Base-by-base conservation (phyloP, 2,329 filamentous ascomycete species). In the Hypoxylon sp. region DNA sequence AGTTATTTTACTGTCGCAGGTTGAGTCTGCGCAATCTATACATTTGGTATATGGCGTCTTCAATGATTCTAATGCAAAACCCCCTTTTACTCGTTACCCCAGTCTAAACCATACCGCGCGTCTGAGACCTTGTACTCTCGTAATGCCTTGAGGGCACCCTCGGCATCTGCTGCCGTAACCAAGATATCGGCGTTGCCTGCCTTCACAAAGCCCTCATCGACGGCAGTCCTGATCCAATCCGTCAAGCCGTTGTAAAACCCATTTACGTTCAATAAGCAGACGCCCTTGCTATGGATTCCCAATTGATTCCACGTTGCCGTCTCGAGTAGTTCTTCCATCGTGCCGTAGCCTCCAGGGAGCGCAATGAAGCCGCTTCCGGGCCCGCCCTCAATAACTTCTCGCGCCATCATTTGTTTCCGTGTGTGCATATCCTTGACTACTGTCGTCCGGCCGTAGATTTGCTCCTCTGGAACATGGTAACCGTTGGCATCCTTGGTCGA, bases 361-460 rank as follows among this genome's bases (percentile, higher is more conserved):
- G 94, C 94, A 43, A 99, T 89, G 81, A 99, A 99, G 11, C 95
- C 95, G 63, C 89, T 91, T 0, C 95, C 95, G 0, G 90, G 89
- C 0, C 92, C 94, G 25, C 93, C 93, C 19, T 88, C 86, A 23
- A 97, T 87, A 14, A 98, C 94, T 79, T 95, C 92, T 74, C 89
- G 85, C 5, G 94, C 95, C 96, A 99, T 98, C 82, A 96, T 86
- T 73, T 92, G 89, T 84, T 99, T 99, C 70, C 96, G 89, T 45
- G 93, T 94, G 82, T 99, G 96, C 96, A 99, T 99, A 78, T 98
- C 94, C 73, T 89, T 86, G 28, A 98, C 96, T 7, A 98, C 89
- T 0, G 94, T 98, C 11, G 94, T 98, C 46, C 86, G 84, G 9
- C 96, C 96, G 78, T 93, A 99, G 3, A 89, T 80, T 3, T 81